Conservation (phyloP, 148 eudicot species). For the Cornus suecica region DNA sequence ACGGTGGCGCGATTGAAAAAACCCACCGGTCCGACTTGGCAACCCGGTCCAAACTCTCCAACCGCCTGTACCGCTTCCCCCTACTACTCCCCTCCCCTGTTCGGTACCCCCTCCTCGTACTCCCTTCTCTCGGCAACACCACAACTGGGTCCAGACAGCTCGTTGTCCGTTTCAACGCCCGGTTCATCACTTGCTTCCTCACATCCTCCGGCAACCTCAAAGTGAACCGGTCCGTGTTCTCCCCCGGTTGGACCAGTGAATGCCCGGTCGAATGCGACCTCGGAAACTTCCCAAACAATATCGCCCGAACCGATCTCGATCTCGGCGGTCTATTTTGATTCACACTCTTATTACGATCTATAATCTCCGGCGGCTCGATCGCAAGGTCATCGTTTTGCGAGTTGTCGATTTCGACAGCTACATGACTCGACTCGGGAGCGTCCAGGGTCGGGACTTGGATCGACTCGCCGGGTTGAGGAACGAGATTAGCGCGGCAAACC, state of each 20-base stretch:
- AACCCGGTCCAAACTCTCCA: constrained; percentile 28
- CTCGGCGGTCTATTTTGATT: constrained; percentile 29
- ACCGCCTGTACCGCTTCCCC: constrained; percentile 17
- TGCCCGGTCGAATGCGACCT: constrained; percentile 62
- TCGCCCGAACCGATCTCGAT: constrained; percentile 23
- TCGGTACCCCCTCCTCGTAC: constrained; percentile 26
- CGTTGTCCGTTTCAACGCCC: constrained; percentile 31
- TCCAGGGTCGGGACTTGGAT: background rate
- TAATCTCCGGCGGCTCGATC: constrained; percentile 3
- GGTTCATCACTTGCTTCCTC: constrained; percentile 33
- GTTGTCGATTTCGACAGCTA: background rate
- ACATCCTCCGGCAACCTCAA: constrained; percentile 43
- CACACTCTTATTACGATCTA: constrained; percentile 16
- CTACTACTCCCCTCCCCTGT: constrained; percentile 31
- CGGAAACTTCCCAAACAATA: constrained; percentile 24
- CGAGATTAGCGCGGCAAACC: constrained; percentile 44
- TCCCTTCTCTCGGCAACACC: constrained; percentile 18
- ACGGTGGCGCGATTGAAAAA: constrained; percentile 47
- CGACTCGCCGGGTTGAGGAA: constrained; percentile 18
- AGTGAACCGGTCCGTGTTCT: constrained; percentile 44
- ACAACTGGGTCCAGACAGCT: constrained; percentile 31
- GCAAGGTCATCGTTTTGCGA: constrained; percentile 12
- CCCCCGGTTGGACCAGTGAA: constrained; percentile 41
- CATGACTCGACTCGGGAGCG: background rate
- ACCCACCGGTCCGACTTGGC: constrained; percentile 56